phyloP scores from a whole-genome alignment of 768 basidiomycete species.

The Mycena floridula region DNA sequence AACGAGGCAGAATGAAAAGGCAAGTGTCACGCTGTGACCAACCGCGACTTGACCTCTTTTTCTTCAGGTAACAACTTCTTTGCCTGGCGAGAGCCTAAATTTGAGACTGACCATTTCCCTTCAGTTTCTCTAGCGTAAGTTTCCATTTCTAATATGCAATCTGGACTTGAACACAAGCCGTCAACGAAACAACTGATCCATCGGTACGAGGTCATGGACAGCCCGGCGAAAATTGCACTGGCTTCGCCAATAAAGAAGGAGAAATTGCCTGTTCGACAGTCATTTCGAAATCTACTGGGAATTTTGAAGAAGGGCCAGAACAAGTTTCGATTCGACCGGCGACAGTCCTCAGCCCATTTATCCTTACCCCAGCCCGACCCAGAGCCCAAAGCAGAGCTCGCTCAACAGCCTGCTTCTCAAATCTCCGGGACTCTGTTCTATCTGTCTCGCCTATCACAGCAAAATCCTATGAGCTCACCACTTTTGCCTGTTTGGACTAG shows the following conservation, averaged over 20 bases:
- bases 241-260: conserved; percentile 24
- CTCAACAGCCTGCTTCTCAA: conserved; percentile 4
- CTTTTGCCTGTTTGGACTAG: conserved; percentile 42
- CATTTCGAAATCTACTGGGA: conserved; percentile 56
- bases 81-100: no score
- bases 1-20: no score
- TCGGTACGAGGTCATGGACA: conserved; percentile 43
- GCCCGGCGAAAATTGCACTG: conserved; percentile 9
- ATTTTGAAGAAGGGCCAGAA: conserved; percentile 48
- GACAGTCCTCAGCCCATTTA: conserved; percentile 1
- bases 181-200: conserved; percentile 50
- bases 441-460: conserved; percentile 28
- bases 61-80: no score
- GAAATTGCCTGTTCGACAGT: conserved; percentile 58
- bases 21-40: no score
- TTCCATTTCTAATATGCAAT: not conserved
- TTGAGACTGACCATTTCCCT: no score
- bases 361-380: not conserved
- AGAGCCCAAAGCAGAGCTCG: conserved; percentile 1
- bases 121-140: no score
- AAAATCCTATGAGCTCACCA: conserved; percentile 12
- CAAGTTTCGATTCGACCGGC: conserved; percentile 6
- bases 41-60: no score
- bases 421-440: conserved; percentile 40
- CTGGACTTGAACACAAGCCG: conserved; percentile 19